Base-by-base conservation (phyloP, 768 basidiomycete species). In the Scleroderma citrinum region DNA sequence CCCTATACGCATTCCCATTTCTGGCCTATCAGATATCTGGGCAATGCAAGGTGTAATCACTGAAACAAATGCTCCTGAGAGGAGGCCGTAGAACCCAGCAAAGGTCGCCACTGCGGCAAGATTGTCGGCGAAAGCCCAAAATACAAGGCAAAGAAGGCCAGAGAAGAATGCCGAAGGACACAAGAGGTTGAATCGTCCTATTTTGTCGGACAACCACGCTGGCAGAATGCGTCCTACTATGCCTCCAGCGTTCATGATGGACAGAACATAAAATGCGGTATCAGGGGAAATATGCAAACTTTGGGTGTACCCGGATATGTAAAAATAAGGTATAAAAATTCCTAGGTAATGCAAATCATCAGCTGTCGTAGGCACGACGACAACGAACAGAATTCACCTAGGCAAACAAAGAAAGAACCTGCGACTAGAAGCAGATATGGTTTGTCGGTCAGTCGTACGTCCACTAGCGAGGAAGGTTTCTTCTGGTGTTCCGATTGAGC, bases 321-420 rank as follows among this genome's bases (percentile, higher is more conserved):
- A 88, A 60, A 85, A 83, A 62, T 78, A 82, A 7, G 85, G 85
- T 20, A 80, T 81, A 65, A 85, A 87, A 4, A 86, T 66, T 23
- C 84, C 85, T 87, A 55, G 4, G 21, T 24, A 10, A 44, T 13
- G 43, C 10, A 17, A 20, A 20, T 14, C 8, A 35, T 39, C 30
- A 39, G 48, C 37, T 44, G 20, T 49, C 24, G 53, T 44, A 34
- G 21, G 39, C 19, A 50, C 11, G 11, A n/a, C 12, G 17, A 44
- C 16, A 24, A 50, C 20, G 12, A 46, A 38, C 26, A 29, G 35
- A 37, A 41, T 37, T 56, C 78, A 84, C 84, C 83, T 29, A 85
- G 67, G 13, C 81, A 80, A 14, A 82, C 76, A 29, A 85, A 69
- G 49, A 74, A 71, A 56, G 81, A 79, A 5, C 82, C 83, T 16